Evolutionary conservation across 345 rosid species (phyloP).

Genomic region (Lagerstroemia speciosa): DNA sequence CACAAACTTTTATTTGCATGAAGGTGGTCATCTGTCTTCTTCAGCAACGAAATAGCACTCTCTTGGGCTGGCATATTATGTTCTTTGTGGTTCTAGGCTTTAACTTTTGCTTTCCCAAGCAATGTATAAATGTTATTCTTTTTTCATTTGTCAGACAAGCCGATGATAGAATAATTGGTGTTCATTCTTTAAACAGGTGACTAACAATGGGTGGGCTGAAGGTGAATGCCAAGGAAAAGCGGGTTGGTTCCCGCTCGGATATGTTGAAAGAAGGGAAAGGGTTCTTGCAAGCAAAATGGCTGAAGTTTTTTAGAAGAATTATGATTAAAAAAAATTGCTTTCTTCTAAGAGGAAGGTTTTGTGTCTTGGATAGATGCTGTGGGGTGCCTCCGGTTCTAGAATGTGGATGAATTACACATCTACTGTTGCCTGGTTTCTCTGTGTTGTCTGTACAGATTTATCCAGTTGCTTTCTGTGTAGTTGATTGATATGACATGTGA

Average conservation of each 20-base stretch:
- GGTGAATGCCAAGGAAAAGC: slow-evolving; percentile 96
- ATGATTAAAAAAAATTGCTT: slow-evolving; percentile 1
- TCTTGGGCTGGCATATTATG: not conserved
- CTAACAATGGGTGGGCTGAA: slow-evolving; percentile 88
- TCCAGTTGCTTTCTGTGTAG: not conserved
- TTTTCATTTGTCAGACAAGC: not conserved
- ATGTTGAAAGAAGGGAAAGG: slow-evolving; percentile 77
- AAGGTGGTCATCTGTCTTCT: no score
- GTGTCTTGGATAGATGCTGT: slow-evolving; percentile 12
- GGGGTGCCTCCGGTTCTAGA: not conserved
- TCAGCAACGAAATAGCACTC: no score
- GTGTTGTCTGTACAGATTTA: slow-evolving; percentile 1
- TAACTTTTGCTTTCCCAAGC: not conserved
- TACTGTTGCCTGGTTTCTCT: not conserved
- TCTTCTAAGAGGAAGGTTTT: slow-evolving; percentile 5
- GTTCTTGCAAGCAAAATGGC: slow-evolving; percentile 82
- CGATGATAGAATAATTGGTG: not conserved
- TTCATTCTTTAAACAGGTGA: slow-evolving; percentile 40
- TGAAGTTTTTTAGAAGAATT: slow-evolving; percentile 53
- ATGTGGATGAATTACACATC: not conserved
- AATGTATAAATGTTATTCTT: not conserved
- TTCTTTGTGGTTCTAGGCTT: not conserved
- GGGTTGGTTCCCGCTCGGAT: slow-evolving; percentile 87
- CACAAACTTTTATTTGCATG: no score
- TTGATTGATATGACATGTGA: not conserved